Evolutionary conservation across 2,329 filamentous ascomycete species (phyloP).

Genomic region (Myriosclerotinia duriaeana): DNA sequence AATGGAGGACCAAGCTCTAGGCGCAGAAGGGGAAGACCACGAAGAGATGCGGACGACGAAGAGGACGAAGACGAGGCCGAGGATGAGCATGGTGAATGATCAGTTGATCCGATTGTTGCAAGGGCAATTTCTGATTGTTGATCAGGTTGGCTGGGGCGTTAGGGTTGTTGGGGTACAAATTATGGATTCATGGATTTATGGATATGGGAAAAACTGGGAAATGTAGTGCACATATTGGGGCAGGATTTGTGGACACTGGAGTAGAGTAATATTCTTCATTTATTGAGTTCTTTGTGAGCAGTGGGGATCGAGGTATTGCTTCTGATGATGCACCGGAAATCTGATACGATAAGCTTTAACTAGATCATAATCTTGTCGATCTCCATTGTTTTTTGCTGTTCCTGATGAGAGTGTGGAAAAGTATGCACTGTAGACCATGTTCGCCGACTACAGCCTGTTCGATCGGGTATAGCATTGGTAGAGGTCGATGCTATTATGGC

Average conservation of each 20-base stretch:
- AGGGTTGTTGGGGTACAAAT: neutral
- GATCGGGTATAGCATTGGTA: neutral
- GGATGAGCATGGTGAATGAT: slow-evolving; percentile 16
- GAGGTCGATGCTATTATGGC: too few species aligned
- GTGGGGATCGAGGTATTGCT: neutral
- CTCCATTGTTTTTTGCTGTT: too few species aligned
- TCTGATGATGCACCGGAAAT: neutral
- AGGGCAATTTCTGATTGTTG: neutral
- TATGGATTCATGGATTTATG: slow-evolving; percentile 8
- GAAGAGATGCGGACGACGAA: slow-evolving; percentile 6
- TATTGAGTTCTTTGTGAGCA: neutral
- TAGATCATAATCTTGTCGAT: too few species aligned
- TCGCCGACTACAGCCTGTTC: neutral
- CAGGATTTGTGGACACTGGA: neutral
- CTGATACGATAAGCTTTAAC: too few species aligned
- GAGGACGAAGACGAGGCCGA: slow-evolving; percentile 13
- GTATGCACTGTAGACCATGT: neutral
- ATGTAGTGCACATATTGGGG: slow-evolving; percentile 1
- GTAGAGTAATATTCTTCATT: neutral
- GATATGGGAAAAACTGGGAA: neutral
- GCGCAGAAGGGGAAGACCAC: neutral
- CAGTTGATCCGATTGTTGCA: neutral
- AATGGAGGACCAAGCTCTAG: slow-evolving; percentile 25
- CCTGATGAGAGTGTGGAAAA: neutral
- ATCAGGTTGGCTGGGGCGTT: neutral